A percentile compares a stretch with the other conserved stretches of the same genome.
Conservation (phyloP, 2,329 filamentous ascomycete species). For the Neonectria faginata region DNA sequence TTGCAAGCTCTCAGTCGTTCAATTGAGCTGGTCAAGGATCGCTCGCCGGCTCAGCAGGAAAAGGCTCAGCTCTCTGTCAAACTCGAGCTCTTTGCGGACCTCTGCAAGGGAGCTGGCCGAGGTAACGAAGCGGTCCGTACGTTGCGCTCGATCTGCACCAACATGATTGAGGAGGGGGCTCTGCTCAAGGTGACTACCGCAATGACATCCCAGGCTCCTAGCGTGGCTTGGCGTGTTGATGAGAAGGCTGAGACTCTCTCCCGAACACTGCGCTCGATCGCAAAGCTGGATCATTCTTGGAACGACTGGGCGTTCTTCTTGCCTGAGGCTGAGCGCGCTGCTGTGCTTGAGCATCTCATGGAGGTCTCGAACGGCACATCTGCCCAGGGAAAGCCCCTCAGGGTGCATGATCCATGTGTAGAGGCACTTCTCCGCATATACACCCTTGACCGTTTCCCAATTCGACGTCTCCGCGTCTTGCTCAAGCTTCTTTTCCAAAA, state of each 20-base stretch:
- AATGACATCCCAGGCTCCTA: conserved; percentile 63
- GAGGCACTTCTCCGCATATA: conserved; percentile 63
- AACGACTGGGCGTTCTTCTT: conserved; percentile 68
- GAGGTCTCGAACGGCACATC: conserved; percentile 59
- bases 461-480: conserved; percentile 65
- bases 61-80: conserved; percentile 72
- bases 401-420: conserved; percentile 59
- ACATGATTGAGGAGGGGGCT: conserved; percentile 69
- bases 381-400: conserved; percentile 50
- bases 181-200: conserved; percentile 64
- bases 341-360: conserved; percentile 71
- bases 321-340: conserved; percentile 63
- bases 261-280: conserved; percentile 68
- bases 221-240: conserved; percentile 64
- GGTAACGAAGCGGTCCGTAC: conserved; percentile 68
- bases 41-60: conserved; percentile 65
- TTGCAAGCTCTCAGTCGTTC: conserved; percentile 72
- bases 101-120: conserved; percentile 65
- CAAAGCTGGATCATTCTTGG: conserved; percentile 68
- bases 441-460: conserved; percentile 61
- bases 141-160: conserved; percentile 70
- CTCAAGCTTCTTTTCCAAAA: conserved; percentile 61
- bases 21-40: conserved; percentile 69
- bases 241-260: conserved; percentile 65
- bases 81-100: conserved; percentile 73